phyloP scores from a whole-genome alignment of 208 protist species.

The Wallacemonas collosoma region DNA sequence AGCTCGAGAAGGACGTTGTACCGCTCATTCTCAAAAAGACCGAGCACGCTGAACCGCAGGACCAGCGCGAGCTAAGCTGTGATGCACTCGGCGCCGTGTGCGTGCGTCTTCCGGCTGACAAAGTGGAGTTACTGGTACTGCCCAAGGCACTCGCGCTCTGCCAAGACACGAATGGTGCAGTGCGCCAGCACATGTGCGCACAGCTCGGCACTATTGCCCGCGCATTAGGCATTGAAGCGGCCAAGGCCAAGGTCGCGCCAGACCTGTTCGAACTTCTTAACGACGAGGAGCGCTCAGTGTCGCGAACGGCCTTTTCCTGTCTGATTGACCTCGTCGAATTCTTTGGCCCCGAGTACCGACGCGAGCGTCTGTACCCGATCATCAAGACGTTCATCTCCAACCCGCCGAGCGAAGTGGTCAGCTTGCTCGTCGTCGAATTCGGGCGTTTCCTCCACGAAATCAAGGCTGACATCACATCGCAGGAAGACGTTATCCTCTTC shows the following conservation, averaged over 20 bases:
- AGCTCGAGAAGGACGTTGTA: conserved; percentile 73
- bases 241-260: conserved; percentile 70
- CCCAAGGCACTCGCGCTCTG: conserved; percentile 82
- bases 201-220: conserved; percentile 83
- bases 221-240: conserved; percentile 72
- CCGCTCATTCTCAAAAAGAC: conserved; percentile 76
- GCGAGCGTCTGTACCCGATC: conserved; percentile 85
- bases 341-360: conserved; percentile 83
- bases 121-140: conserved; percentile 70
- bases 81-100: conserved; percentile 77
- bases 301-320: conserved; percentile 83
- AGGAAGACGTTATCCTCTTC: conserved; percentile 86
- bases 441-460: conserved; percentile 88
- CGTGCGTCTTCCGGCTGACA: conserved; percentile 45
- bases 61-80: conserved; percentile 91
- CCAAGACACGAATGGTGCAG: conserved; percentile 90
- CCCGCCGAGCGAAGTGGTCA: conserved; percentile 81
- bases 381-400: conserved; percentile 87
- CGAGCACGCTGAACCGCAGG: conserved; percentile 84
- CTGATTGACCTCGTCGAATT: conserved; percentile 91
- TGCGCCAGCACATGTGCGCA: conserved; percentile 83
- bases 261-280: conserved; percentile 91
- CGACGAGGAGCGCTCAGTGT: conserved; percentile 88
- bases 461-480: conserved; percentile 75
- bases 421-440: conserved; percentile 84